Evolutionary conservation across 2,329 filamentous ascomycete genomes (phyloP).

Genomic region (Calcarisporium arbuscula): DNA sequence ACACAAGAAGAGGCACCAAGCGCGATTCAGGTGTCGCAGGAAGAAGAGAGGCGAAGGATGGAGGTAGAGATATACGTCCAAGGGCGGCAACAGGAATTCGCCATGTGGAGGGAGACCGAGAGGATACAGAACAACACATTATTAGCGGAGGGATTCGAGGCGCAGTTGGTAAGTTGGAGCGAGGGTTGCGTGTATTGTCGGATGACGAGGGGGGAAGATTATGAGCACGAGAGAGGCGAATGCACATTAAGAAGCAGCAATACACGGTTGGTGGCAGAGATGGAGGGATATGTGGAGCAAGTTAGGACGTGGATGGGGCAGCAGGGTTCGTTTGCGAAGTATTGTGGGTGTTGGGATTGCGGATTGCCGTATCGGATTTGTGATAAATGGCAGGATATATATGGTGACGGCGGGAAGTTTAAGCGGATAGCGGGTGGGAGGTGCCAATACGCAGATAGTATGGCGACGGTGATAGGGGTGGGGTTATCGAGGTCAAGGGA

Average conservation of each 20-base stretch:
- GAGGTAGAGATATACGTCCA: background rate
- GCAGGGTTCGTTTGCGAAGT: slow-evolving; percentile 1
- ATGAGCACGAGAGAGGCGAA: background rate
- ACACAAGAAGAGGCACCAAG: too few relatives aligned
- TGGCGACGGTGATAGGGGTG: background rate
- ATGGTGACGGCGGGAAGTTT: slow-evolving; percentile 1
- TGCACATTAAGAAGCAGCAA: background rate
- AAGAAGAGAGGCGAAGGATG: background rate
- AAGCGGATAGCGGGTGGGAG: background rate
- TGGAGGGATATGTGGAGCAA: background rate
- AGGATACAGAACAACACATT: background rate
- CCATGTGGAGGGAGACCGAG: background rate
- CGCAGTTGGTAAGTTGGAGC: background rate
- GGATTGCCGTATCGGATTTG: slow-evolving; percentile 3
- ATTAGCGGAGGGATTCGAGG: background rate
- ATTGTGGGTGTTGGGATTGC: slow-evolving; percentile 1
- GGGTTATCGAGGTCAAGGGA: background rate
- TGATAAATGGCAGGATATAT: background rate
- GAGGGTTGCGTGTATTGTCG: background rate
- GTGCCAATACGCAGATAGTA: background rate
- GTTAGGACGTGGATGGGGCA: background rate
- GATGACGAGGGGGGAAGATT: background rate
- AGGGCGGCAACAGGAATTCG: background rate
- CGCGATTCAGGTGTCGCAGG: too few relatives aligned
- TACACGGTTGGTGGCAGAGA: background rate